A percentile compares a stretch with the other conserved stretches of the same genome.
phyloP scores from a whole-genome alignment of 106 monocot species.

The Acanthochlamys bracteata region DNA sequence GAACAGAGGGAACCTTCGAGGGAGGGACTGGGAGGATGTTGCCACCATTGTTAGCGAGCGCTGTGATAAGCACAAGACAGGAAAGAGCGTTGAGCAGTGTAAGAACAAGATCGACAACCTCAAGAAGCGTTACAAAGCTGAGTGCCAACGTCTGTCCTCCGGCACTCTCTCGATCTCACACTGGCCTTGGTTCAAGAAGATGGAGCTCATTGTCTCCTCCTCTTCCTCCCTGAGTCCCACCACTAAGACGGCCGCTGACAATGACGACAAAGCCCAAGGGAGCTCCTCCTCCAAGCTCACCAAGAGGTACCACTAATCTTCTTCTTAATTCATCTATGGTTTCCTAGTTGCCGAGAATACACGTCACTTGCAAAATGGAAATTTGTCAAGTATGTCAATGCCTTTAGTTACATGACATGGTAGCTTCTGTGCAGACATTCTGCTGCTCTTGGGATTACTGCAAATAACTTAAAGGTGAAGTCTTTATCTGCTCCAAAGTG shows the following conservation, averaged over 20 bases:
- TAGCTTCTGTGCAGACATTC: constrained; percentile 30
- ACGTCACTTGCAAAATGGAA: not conserved
- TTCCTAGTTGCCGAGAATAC: not conserved
- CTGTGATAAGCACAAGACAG: constrained; percentile 60
- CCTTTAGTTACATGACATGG: not conserved
- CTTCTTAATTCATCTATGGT: not conserved
- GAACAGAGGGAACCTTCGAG: constrained; percentile 86
- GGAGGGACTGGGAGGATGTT: constrained; percentile 98
- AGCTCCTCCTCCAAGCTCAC: constrained; percentile 21
- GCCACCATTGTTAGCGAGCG: constrained; percentile 70
- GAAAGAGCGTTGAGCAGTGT: constrained; percentile 97
- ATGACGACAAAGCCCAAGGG: constrained; percentile 46
- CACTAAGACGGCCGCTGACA: not conserved
- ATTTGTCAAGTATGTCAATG: not conserved
- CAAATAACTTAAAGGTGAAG: constrained; percentile 42
- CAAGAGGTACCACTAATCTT: constrained; percentile 20
- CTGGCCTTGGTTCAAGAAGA: constrained; percentile 98
- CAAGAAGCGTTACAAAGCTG: constrained; percentile 96
- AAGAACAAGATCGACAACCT: constrained; percentile 99
- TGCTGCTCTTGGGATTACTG: constrained; percentile 27
- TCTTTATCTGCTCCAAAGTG: constrained; percentile 64
- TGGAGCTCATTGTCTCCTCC: constrained; percentile 80
- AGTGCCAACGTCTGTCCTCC: constrained; percentile 66
- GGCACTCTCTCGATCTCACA: constrained; percentile 51
- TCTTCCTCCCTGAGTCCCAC: constrained; percentile 53